phyloP scores from a whole-genome alignment of 169 alveolate species.

The Neospora caninum region DNA sequence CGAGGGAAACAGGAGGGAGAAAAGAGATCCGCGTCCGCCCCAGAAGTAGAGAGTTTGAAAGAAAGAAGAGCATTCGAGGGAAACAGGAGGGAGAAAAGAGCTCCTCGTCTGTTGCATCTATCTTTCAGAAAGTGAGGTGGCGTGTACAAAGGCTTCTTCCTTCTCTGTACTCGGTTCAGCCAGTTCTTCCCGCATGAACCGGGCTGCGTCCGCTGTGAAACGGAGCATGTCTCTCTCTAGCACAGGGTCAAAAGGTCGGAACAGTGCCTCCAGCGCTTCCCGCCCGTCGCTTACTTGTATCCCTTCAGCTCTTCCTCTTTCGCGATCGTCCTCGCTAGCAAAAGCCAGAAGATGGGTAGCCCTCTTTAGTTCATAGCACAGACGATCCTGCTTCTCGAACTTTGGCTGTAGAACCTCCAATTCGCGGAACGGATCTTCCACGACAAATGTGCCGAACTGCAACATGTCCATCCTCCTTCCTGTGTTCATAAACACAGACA shows the following conservation, averaged over 20 bases:
- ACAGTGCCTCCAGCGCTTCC: not conserved
- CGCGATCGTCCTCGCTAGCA: not conserved
- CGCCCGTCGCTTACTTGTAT: not conserved
- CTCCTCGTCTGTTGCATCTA: too few relatives aligned
- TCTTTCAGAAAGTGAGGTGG: not conserved
- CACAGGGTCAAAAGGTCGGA: not conserved
- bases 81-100: too few relatives aligned
- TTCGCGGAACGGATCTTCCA: slow-evolving; percentile 10
- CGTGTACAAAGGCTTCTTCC: not conserved
- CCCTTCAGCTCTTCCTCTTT: not conserved
- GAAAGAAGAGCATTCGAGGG: too few relatives aligned
- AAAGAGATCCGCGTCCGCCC: too few relatives aligned
- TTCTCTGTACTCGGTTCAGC: not conserved
- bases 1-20: too few relatives aligned
- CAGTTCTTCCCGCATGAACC: not conserved
- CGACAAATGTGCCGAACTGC: slow-evolving; percentile 25
- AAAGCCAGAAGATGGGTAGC: not conserved
- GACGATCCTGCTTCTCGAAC: slow-evolving; percentile 23
- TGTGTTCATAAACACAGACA: not conserved
- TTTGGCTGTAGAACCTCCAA: not conserved
- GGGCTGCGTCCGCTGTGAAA: not conserved
- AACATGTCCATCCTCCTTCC: not conserved
- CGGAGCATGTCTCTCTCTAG: not conserved
- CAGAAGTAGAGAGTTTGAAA: too few relatives aligned
- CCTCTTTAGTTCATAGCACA: slow-evolving; percentile 18